Evolutionary conservation across 148 eudicot species (phyloP).

Genomic region (Mesembryanthemum crystallinum): DNA sequence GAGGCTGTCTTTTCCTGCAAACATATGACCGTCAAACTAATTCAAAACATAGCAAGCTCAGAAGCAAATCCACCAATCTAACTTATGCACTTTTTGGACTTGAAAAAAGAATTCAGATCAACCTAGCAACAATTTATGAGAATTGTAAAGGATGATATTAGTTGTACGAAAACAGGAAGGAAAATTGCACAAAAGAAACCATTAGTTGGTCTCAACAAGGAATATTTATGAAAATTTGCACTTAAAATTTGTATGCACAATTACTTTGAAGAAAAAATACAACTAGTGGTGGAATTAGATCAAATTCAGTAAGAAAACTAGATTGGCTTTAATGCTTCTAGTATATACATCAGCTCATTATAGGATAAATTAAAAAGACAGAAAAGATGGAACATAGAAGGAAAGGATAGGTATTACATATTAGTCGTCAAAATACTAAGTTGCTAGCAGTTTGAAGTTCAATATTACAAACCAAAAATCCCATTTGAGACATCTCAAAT

Average conservation of each 20-base stretch:
- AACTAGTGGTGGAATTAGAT: not conserved
- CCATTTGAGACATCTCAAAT: not conserved
- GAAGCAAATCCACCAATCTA: not conserved
- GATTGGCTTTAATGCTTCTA: not conserved
- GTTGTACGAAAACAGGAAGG: not conserved
- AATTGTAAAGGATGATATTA: not conserved
- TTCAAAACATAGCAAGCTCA: not conserved
- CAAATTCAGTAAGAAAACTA: not conserved
- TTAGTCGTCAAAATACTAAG: not conserved
- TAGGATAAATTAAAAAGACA: not conserved
- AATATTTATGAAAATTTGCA: not conserved
- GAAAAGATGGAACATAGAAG: not conserved
- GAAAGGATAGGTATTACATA: not conserved
- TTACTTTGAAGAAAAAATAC: not conserved
- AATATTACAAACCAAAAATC: not conserved
- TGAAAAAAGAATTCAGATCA: not conserved
- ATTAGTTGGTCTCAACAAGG: not conserved
- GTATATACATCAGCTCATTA: not conserved
- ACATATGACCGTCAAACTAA: not conserved
- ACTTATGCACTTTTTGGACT: not conserved
- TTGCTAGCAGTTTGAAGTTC: too few species aligned
- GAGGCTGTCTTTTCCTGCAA: conserved; percentile 16
- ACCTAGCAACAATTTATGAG: not conserved
- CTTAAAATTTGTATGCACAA: not conserved
- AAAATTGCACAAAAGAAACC: not conserved